These are phyloP conservation scores for Eucalyptus curtisii DNA, from an alignment of 345 rosid genomes.

Conservation along the genomic window DNA sequence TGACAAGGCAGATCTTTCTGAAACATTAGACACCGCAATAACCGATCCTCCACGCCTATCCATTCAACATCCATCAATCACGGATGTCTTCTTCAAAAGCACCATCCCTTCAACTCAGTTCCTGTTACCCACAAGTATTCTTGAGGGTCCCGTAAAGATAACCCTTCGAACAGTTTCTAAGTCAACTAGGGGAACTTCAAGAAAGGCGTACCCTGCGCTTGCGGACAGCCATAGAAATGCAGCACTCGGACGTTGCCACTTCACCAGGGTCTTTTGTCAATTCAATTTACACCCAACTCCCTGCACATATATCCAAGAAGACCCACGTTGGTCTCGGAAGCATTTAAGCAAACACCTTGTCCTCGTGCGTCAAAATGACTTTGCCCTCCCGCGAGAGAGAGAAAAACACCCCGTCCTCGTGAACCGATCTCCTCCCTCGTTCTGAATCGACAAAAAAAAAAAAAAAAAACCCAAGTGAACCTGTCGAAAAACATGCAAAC, in stretches of 20 bases:
- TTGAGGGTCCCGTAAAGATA: neutral
- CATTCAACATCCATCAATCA: neutral
- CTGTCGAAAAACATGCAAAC: neutral
- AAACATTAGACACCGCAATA: neutral
- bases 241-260: neutral
- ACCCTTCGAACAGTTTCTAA: neutral
- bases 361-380: neutral
- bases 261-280: neutral
- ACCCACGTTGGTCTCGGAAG: neutral
- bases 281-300: neutral
- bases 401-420: neutral
- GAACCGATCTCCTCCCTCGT: neutral
- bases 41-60: neutral
- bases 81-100: neutral
- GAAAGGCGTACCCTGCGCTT: neutral
- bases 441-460: neutral
- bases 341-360: neutral
- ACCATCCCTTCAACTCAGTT: neutral
- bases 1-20: neutral
- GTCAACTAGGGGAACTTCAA: neutral
- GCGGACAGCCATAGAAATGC: neutral
- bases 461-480: neutral
- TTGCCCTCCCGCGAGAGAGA: neutral
- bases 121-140: neutral
- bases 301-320: neutral